These are phyloP conservation scores for Tuber calosporum DNA, from an alignment of 495 filamentous ascomycete genomes.

Conservation along the genomic window DNA sequence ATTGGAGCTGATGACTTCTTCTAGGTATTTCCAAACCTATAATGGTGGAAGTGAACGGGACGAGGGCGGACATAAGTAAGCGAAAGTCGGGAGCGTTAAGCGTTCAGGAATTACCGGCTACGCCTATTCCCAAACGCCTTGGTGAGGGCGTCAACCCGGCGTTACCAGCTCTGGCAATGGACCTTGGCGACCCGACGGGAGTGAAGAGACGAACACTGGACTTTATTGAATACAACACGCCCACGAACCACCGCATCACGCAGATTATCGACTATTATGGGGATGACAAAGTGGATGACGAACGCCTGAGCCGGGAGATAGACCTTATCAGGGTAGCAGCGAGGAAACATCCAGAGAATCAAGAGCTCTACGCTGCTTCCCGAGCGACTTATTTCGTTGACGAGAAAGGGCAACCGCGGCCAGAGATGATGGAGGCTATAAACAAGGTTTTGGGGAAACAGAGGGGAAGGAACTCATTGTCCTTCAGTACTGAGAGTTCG, in stretches of 20 bases:
- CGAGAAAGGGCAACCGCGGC: slow-evolving; percentile 12
- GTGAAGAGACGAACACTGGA: slow-evolving; percentile 11
- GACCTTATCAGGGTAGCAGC: slow-evolving; percentile 16
- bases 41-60: slow-evolving; percentile 12
- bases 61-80: slow-evolving; percentile 9
- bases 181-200: slow-evolving; percentile 2
- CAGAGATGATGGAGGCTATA: slow-evolving; percentile 14
- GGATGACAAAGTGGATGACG: slow-evolving; percentile 15
- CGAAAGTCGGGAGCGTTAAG: slow-evolving; percentile 4
- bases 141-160: slow-evolving; percentile 15
- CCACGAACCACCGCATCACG: slow-evolving; percentile 13
- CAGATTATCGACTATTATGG: slow-evolving; percentile 24
- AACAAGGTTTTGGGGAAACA: slow-evolving; percentile 10
- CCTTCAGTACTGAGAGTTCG: slow-evolving; percentile 4
- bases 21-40: slow-evolving; percentile 12
- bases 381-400: slow-evolving; percentile 12
- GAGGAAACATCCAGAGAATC: slow-evolving; percentile 19
- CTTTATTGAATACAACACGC: slow-evolving; percentile 12
- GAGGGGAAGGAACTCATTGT: slow-evolving; percentile 7
- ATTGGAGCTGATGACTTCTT: slow-evolving; percentile 2
- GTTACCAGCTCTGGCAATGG: slow-evolving; percentile 9
- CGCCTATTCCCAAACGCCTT: slow-evolving; percentile 12
- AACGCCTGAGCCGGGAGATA: slow-evolving; percentile 6
- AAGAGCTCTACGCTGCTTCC: slow-evolving; percentile 13
- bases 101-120: slow-evolving; percentile 11